phyloP scores from a whole-genome alignment of 2,329 filamentous ascomycete species.

The Ascochyta pisi region DNA sequence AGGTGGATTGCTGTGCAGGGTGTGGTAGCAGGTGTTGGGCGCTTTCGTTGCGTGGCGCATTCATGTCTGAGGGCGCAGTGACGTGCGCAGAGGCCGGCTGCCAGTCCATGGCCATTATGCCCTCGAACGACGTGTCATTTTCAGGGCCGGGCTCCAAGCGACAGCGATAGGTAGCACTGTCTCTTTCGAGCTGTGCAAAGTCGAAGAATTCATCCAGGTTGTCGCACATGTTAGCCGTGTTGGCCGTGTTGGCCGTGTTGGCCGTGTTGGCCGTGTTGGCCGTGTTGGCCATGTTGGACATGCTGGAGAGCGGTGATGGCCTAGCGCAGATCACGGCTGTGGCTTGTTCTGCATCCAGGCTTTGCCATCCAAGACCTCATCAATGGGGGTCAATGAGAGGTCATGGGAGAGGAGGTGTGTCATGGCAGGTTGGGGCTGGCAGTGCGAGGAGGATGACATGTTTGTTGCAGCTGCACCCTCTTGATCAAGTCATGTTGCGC shows the following conservation, averaged over 20 bases:
- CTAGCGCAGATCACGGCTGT: neutral
- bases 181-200: constrained; percentile 38
- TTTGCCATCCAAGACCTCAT: neutral
- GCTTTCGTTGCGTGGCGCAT: neutral
- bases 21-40: neutral
- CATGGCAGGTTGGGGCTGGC: constrained; percentile 6
- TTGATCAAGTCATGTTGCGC: constrained; percentile 8
- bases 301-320: neutral
- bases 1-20: neutral
- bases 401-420: neutral
- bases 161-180: constrained; percentile 17
- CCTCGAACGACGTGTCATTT: neutral
- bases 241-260: neutral
- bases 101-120: constrained; percentile 39
- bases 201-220: constrained; percentile 47
- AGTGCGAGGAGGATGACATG: constrained; percentile 5
- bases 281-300: neutral
- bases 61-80: neutral
- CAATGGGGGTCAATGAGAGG: neutral
- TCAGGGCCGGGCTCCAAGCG: neutral
- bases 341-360: neutral
- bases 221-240: constrained; percentile 19
- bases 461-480: constrained; percentile 7
- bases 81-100: constrained; percentile 5
- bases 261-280: neutral